A percentile compares a stretch with the other conserved stretches of the same genome.
phyloP scores from a whole-genome alignment of 2,329 filamentous ascomycete genomes.

The Trichophaea hybrida region DNA sequence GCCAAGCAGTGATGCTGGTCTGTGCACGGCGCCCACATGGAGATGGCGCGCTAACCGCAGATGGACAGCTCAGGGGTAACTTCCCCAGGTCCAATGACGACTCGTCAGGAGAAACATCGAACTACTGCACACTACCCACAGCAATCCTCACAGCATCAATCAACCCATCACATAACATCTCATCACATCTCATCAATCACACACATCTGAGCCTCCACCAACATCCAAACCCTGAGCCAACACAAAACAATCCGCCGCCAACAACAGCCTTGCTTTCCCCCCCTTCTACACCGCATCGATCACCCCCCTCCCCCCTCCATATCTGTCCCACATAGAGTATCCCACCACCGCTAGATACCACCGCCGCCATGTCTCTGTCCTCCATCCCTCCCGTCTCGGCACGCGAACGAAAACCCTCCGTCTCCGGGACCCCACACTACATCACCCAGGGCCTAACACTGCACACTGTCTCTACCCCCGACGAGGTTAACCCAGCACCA shows the following conservation, averaged over 20 bases:
- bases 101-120: not conserved
- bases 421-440: constrained; percentile 20
- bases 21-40: too few relatives aligned
- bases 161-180: not conserved
- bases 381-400: not conserved
- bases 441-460: constrained; percentile 20
- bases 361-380: not conserved
- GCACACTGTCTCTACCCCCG: constrained; percentile 19
- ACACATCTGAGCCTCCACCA: not conserved
- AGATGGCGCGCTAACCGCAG: too few relatives aligned
- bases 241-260: not conserved
- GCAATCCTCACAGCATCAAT: not conserved
- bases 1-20: too few relatives aligned
- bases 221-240: not conserved
- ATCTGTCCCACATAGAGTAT: not conserved
- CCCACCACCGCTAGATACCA: not conserved
- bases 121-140: not conserved
- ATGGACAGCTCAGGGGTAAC: too few relatives aligned
- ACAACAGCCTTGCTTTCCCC: not conserved
- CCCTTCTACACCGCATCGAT: not conserved
- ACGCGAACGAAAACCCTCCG: constrained; percentile 20
- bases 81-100: too few relatives aligned
- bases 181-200: too few relatives aligned
- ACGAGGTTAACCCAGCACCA: constrained; percentile 10
- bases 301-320: not conserved